These are phyloP conservation scores for Cladosporium sp. DNA, from an alignment of 2,329 filamentous ascomycete genomes.

Conservation along the genomic window DNA sequence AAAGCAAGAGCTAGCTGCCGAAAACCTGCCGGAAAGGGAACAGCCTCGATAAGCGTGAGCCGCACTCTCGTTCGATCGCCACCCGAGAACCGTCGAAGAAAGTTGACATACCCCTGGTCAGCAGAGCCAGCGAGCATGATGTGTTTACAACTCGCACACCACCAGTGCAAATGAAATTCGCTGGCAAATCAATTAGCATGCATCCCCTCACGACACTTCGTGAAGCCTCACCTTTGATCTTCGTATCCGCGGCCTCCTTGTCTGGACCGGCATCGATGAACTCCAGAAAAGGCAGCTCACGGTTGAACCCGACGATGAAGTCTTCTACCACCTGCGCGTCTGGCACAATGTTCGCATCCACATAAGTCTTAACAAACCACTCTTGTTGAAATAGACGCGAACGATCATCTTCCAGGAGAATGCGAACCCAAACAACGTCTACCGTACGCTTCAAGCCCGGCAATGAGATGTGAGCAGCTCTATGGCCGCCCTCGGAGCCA, in stretches of 20 bases:
- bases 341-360: not conserved
- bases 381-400: not conserved
- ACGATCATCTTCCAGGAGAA: not conserved
- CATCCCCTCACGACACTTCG: not conserved
- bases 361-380: not conserved
- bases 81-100: not conserved
- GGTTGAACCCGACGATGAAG: not conserved
- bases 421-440: not conserved
- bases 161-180: not conserved
- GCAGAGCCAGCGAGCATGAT: not conserved
- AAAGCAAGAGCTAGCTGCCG: no score
- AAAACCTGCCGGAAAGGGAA: no score
- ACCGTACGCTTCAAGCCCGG: not conserved
- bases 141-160: not conserved
- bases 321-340: not conserved
- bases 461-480: not conserved
- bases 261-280: not conserved
- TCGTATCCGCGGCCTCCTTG: conserved; percentile 2
- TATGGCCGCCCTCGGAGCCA: not conserved
- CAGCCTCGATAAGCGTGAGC: no score
- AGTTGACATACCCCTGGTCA: not conserved
- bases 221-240: not conserved
- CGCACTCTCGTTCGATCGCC: no score
- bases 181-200: not conserved
- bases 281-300: not conserved